Base-by-base conservation (phyloP, 2,329 filamentous ascomycete species). In the Thelonectria rubi region DNA sequence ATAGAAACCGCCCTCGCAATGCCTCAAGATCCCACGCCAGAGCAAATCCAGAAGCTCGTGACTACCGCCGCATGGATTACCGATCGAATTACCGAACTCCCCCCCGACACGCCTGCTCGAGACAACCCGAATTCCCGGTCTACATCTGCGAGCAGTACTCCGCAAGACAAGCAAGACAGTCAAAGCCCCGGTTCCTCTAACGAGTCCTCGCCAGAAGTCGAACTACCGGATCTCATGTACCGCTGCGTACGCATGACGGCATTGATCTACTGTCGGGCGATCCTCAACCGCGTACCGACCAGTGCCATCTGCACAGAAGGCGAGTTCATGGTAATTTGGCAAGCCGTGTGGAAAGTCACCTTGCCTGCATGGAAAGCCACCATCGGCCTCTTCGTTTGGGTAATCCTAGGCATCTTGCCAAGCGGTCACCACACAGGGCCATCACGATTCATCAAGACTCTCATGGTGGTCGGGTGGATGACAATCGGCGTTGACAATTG, bases 371-470 rank as follows among this genome's bases (percentile, higher is more conserved):
- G 82, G 82, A 80, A 80, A 60, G 69, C 74, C 2, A 74, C 82
- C 21, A 73, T 83, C 14, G 83, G 83, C 32, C 77, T 86, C 14
- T 82, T 82, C 55, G 73, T 78, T 51, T 85, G 82, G 83, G 72
- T 82, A 21, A 73, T 81, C 63, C 63, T 84, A 48, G 75, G 78
- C 9, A 71, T 84, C 10, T 73, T 78, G 15, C 76, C 80, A 9
- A 73, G 76, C 37, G 78, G 77, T 43, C 75, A 80, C 46, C 68
- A 71, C 4, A 75, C 75, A 12, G 73, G 78, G 2, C 77, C 79
- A 24, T 79, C 78, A 24, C 76, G 80, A 15, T 81, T 82, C 54
- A 76, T 82, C 64, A 82, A 80, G 74, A 81, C 78, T 37, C 72
- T 82, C 61, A 73, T 82, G 26, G 77, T 79, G 14, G 73, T 77